Evolutionary conservation across 495 filamentous ascomycete species (phyloP).

Genomic region (Lasiosphaeris hirsuta): DNA sequence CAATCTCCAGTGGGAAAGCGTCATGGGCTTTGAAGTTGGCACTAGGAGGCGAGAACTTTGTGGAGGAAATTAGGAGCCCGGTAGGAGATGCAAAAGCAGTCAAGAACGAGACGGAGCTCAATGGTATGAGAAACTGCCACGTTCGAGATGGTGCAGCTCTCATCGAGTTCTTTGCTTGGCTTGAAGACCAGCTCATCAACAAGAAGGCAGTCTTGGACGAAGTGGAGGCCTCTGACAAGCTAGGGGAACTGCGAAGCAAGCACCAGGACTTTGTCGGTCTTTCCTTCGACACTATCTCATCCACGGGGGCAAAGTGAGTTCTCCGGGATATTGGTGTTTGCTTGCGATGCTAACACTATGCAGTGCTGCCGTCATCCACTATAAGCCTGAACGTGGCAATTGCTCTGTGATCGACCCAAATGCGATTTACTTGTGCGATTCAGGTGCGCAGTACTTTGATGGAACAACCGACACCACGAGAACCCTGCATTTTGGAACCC

Average conservation of each 20-base stretch:
- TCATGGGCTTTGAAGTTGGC: conserved; percentile 91
- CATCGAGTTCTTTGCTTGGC: conserved; percentile 93
- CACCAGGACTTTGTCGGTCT: conserved; percentile 83
- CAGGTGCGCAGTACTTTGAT: conserved; percentile 90
- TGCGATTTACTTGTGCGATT: conserved; percentile 93
- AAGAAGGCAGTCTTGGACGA: conserved; percentile 78
- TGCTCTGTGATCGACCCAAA: conserved; percentile 85
- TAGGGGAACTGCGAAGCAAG: conserved; percentile 78
- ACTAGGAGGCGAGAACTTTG: conserved; percentile 81
- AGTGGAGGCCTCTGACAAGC: conserved; percentile 83
- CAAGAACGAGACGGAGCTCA: conserved; percentile 88
- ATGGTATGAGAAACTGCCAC: conserved; percentile 93
- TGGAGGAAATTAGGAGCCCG: conserved; percentile 84
- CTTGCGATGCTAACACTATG: conserved; percentile 7
- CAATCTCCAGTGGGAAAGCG: conserved; percentile 75
- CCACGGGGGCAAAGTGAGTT: conserved; percentile 76
- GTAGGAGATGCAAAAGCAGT: conserved; percentile 94
- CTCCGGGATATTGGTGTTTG: background rate
- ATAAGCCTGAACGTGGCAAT: conserved; percentile 80
- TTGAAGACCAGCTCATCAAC: conserved; percentile 79
- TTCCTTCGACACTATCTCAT: conserved; percentile 95
- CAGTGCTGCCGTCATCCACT: conserved; percentile 90
- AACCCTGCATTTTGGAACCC: conserved; percentile 87
- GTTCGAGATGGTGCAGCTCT: conserved; percentile 91
- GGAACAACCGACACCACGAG: conserved; percentile 96